These are phyloP conservation scores for Secale cereale DNA, from an alignment of 176 grass and related monocot genomes.

Conservation along the genomic window DNA sequence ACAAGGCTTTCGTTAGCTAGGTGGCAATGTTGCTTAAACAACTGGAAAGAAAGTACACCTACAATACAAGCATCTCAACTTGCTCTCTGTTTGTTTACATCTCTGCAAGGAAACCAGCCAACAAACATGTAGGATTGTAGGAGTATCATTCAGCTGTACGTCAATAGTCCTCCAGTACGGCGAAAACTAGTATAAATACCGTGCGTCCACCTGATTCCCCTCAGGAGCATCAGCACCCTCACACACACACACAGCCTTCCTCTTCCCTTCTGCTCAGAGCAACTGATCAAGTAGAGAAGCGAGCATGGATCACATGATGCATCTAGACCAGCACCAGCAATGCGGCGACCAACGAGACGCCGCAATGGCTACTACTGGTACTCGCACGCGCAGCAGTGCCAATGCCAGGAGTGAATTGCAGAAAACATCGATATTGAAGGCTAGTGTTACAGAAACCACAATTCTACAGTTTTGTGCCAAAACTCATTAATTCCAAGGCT, in stretches of 20 bases:
- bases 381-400: too few species aligned
- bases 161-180: too few species aligned
- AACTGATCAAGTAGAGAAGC: neutral
- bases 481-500: too few species aligned
- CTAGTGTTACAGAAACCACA: too few species aligned
- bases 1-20: neutral
- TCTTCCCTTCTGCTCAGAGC: too few species aligned
- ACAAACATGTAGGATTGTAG: neutral
- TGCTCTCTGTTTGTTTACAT: neutral
- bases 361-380: neutral
- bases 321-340: neutral
- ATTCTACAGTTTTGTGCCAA: too few species aligned
- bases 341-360: neutral
- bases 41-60: constrained; percentile 3
- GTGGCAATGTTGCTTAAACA: neutral
- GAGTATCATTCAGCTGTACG: neutral
- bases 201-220: neutral
- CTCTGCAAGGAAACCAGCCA: neutral
- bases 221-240: neutral
- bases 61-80: constrained; percentile 17
- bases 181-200: constrained; percentile 16
- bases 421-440: too few species aligned
- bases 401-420: too few species aligned
- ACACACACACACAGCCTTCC: too few species aligned
- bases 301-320: neutral